Evolutionary conservation across 805 yeast genomes (phyloP), one percentile per base, ranked within the genome.

Genomic region (Ogataea chonburiensis): DNA sequence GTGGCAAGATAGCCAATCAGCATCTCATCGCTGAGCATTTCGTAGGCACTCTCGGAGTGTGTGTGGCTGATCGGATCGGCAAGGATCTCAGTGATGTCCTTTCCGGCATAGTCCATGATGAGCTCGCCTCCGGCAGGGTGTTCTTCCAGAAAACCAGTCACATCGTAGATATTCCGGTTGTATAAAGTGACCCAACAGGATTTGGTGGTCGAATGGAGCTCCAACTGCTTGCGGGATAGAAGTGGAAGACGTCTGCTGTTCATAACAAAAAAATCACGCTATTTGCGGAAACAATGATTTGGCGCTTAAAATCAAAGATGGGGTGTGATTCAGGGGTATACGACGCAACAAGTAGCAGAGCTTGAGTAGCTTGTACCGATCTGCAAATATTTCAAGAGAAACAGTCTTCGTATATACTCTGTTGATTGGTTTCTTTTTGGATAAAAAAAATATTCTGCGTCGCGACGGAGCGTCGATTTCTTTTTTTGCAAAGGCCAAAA

Each of bases 31-130:
- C 87, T 91, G 47, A 91, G 64, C 71, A 91, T 83, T 45, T 87
- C 96, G 58, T 88, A 88, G 2, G 96, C 93, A 23, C 82, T 64
- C 50, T 86, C 95, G 3, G 93, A 80, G 62, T 91, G 96, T 33
- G 73, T 77, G 58, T 89, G 96, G 23, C 81, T 69, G 5, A 58
- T 59, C 11, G 66, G 64, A 55, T 89, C 96, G 6, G 81, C 78
- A 73, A 91, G 74, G 31, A 87, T 79, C 35, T 75, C 76, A 7
- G 96, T 86, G 34, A 75, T 58, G 46, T 77, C 83, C 46, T 71
- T 67, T 15, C 83, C 86, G 23, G 76, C 79, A 47, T 73, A 73
- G 3, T 73, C 77, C 36, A 73, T 41, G 31, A 79, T 69, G n/a
- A 77, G 46, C 39, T 77, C 81, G 5, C 64, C 67, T 17, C 86